Evolutionary conservation across 2,329 filamentous ascomycete genomes (phyloP), one percentile per base, ranked within the genome.

Genomic region (Byssochlamys sp.): DNA sequence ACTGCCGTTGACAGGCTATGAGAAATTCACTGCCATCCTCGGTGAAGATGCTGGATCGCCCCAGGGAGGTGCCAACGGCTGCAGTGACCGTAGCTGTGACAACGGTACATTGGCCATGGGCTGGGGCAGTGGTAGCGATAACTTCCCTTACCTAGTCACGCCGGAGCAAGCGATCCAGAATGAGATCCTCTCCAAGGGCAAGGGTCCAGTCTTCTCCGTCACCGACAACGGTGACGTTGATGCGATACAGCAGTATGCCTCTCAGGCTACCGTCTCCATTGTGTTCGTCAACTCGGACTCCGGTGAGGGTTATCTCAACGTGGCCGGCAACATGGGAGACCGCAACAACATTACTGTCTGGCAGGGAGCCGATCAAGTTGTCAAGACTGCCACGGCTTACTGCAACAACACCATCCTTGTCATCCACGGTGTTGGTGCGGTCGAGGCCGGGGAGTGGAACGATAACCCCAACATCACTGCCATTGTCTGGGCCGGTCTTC

Each of bases 361-460:
- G 92, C 80, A 86, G 59, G 81, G 85, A 58, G 91, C 90, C 48
- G 90, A 97, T 55, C 80, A 81, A 0, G 76, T 97, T 57, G 88
- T 97, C 74, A 82, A 88, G 73, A 90, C 88, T 53, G 89, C 96
- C 10, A 85, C 90, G 0, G 80, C 84, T 6, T 70, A 84, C 60
- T 91, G 87, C 79, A 85, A 87, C 76, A 96, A 96, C 80, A 96
- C 91, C 11, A 87, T 97, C 59, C 89, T 97, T 14, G 84, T 96
- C 58, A 87, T 97, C 59, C 92, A 97, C 77, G 90, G 88, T 1
- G 83, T 86, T 2, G 91, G 91, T 0, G 84, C 91, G 0, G 88
- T 95, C 3, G 76, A 95, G 0, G 74, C 96, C 26, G 83, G 85
- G 11, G 83, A 89, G 53, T 79, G 77, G 75, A 72, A 77, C 33